phyloP scores from a whole-genome alignment of 2,329 filamentous ascomycete species.

The Cladorrhinum sp. region DNA sequence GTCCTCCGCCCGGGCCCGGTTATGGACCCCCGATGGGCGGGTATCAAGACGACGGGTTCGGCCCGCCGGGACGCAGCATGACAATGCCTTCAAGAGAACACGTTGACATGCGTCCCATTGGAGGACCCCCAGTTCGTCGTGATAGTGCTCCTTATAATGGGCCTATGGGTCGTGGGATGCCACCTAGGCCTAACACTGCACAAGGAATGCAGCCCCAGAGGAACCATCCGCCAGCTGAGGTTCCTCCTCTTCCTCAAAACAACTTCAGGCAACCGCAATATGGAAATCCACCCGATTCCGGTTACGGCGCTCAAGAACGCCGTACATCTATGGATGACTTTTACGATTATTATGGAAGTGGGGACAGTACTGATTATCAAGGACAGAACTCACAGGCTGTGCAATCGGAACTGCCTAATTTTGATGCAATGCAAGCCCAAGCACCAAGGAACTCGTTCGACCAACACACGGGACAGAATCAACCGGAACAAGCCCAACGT shows the following conservation, averaged over 20 bases:
- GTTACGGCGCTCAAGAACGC: constrained; percentile 37
- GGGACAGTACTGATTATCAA: constrained; percentile 31
- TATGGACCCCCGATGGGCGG: constrained; percentile 29
- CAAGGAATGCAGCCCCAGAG: constrained; percentile 52
- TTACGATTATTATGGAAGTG: constrained; percentile 54
- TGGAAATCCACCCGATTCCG: constrained; percentile 33
- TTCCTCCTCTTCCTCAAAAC: constrained; percentile 34
- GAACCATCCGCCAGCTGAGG: constrained; percentile 47
- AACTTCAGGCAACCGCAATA: constrained; percentile 34
- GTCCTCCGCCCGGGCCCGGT: constrained; percentile 27
- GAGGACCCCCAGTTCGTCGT: constrained; percentile 34
- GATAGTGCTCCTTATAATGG: constrained; percentile 46
- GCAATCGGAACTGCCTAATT: constrained; percentile 40
- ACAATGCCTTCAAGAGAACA: constrained; percentile 56
- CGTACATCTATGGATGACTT: constrained; percentile 47
- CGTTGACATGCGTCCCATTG: constrained; percentile 37
- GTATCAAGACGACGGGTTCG: constrained; percentile 44
- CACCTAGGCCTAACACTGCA: constrained; percentile 55
- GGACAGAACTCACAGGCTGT: constrained; percentile 28
- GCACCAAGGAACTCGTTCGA: constrained; percentile 46
- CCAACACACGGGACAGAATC: constrained; percentile 42
- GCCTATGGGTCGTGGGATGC: constrained; percentile 40
- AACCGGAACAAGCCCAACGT: constrained; percentile 43
- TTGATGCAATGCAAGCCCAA: constrained; percentile 40
- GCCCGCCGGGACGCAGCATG: constrained; percentile 55